Base-by-base conservation (phyloP, 331 rosid species). In the Pyracantha coccinea region DNA sequence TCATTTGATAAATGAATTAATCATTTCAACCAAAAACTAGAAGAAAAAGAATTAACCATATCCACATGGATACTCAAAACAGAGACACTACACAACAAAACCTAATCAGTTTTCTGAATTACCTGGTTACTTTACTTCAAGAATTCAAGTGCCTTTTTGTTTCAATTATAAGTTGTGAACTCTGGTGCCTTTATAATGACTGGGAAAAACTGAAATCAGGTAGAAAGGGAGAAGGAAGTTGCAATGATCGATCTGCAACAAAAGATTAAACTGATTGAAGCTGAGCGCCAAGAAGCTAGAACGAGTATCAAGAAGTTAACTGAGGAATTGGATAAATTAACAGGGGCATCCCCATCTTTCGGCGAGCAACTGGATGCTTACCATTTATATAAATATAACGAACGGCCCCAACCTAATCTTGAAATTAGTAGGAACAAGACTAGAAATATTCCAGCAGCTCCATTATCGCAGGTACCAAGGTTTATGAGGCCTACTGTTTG, bases 401-500 rank as follows among this genome's bases (percentile, higher is more conserved):
- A 50, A 33, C 20, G 44, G 33, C 29, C 66, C 65, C 79, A 72
- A 62, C 53, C 66, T 57, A 64, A 69, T 58, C 44, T 44, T 58
- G 68, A 78, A 53, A 50, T 7, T 35, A 69, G 10, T 14, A 68
- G 73, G 54, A 78, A 44, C 66, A 65, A 24, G 27, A 62, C 74
- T 41, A 57, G 44, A 63, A 67, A 74, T 60, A n/a, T 45, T 24
- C 20, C 50, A 23, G 54, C 58, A 52, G 52, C 69, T 77, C 54
- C 71, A 50, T 63, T 52, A 44, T 79, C 75, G 8, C 60, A 35
- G 64, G 58, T 66, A 58, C 86, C 86, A 33, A 74, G 86, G 45
- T 83, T 83, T 78, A 83, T 83, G 86, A 83, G 75, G 74, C 78
- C 83, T 17, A 82, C 86, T 20, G 66, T 71, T 47, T 73, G 80